Evolutionary conservation across 352 stramenopile genomes (phyloP), one percentile per base, ranked within the genome.

Genomic region (Globisporangium okanoganense): DNA sequence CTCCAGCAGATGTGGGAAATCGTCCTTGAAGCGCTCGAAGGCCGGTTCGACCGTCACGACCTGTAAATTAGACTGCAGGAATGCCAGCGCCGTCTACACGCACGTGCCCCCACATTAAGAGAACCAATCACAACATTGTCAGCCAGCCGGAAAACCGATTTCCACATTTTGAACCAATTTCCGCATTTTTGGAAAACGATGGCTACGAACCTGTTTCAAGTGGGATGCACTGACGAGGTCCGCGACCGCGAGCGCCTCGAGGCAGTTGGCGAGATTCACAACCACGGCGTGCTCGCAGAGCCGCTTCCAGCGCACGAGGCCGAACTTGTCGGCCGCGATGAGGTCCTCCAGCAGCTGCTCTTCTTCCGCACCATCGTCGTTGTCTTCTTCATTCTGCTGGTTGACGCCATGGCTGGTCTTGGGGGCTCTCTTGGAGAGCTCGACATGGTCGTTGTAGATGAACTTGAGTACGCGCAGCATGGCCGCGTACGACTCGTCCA

Each of bases 311-410:
- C 80, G 77, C n/a, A 71, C 68, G 24, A 94, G 71, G 18, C 79
- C 77, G 56, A 86, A 92, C 61, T 87, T 88, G 65, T 94, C 75
- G 1, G 82, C 82, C 0, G 77, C 77, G n/a, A 88, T 67, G 9
- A 94, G 65, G 25, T 90, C 80, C 58, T 94, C 78, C n/a, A 94
- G 66, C 8, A 92, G 36, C n/a, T 77, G 61, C 24, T 85, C 47
- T 2, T 36, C 25, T 16, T 62, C 31, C 6, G 68, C 44, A 12
- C 40, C 22, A 5, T 64, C 36, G 8, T 60, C 53, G n/a, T 45
- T 31, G 16, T 7, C 24, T 10, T 29, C 13, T 8, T 36, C n/a
- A 5, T 13, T 12, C 12, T 35, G 14, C 2, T 38, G 27, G 8
- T 52, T 52, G 25, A 58, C n/a, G 6, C 58, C 35, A n/a, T 16